These are phyloP conservation scores for Pyrenochaeta sp. DNA, from an alignment of 2,329 filamentous ascomycete species.

Conservation along the genomic window DNA sequence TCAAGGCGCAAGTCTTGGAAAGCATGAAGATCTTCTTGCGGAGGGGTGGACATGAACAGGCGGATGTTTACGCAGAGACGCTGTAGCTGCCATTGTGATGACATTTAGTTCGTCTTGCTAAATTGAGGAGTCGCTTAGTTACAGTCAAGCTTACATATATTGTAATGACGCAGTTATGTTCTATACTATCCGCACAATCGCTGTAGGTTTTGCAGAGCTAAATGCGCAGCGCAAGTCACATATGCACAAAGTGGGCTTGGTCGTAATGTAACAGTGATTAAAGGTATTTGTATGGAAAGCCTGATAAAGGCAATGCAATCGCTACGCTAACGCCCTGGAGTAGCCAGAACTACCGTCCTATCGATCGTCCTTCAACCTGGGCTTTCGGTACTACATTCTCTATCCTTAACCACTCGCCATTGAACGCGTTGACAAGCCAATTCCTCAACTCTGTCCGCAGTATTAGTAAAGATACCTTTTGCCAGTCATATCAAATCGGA, in stretches of 20 bases:
- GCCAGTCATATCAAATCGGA: background rate
- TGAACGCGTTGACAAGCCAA: constrained; percentile 97
- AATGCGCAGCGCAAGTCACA: too few species aligned
- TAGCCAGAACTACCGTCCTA: constrained; percentile 12
- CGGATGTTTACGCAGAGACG: constrained; percentile 49
- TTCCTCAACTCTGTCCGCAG: constrained; percentile 72
- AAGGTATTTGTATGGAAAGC: background rate
- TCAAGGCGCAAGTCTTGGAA: constrained; percentile 73
- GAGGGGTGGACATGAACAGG: constrained; percentile 58
- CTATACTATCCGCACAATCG: too few species aligned
- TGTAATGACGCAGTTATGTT: too few species aligned
- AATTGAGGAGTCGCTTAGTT: too few species aligned
- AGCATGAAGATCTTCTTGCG: constrained; percentile 79
- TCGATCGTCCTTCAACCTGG: constrained; percentile 30
- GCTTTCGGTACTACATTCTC: constrained; percentile 60
- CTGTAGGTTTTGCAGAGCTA: too few species aligned
- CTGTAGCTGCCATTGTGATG: constrained; percentile 14
- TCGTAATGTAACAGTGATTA: too few species aligned
- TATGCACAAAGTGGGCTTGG: too few species aligned
- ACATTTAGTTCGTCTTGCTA: too few species aligned
- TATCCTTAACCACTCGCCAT: constrained; percentile 85
- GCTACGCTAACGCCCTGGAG: background rate
- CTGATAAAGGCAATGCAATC: background rate
- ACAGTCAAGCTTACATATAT: too few species aligned
- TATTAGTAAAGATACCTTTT: constrained; percentile 6